phyloP scores from a whole-genome alignment of 495 filamentous ascomycete species.

The Aspergillus campestris region DNA sequence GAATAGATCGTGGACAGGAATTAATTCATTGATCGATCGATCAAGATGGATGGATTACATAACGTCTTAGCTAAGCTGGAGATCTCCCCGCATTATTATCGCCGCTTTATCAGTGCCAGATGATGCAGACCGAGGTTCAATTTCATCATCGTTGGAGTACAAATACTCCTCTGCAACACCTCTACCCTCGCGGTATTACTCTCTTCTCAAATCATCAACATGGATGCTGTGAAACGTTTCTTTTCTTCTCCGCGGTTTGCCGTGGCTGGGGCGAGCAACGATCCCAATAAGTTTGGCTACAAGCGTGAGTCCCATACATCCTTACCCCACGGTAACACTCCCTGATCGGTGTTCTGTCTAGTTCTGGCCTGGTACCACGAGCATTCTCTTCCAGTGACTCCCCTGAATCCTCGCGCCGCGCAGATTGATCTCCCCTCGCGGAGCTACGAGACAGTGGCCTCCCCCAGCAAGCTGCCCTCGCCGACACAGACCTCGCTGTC shows the following conservation, averaged over 20 bases:
- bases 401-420: conserved; percentile 67
- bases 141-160: too few species aligned
- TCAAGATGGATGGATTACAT: too few species aligned
- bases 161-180: not conserved
- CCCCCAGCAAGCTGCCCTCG: conserved; percentile 51
- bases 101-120: too few species aligned
- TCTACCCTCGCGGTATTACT: not conserved
- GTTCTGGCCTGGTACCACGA: conserved; percentile 84
- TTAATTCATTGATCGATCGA: too few species aligned
- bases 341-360: conserved; percentile 22
- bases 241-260: conserved; percentile 78
- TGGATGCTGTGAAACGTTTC: conserved; percentile 61
- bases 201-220: conserved; percentile 7
- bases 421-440: conserved; percentile 48
- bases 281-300: conserved; percentile 82
- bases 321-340: not conserved
- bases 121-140: too few species aligned
- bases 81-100: too few species aligned
- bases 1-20: too few species aligned
- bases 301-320: conserved; percentile 48
- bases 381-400: conserved; percentile 66
- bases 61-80: too few species aligned
- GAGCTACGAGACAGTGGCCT: conserved; percentile 55
- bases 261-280: conserved; percentile 83
- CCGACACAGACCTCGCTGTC: conserved; percentile 66